Conservation (phyloP, 768 basidiomycete species). For the Sarcodon sp. region DNA sequence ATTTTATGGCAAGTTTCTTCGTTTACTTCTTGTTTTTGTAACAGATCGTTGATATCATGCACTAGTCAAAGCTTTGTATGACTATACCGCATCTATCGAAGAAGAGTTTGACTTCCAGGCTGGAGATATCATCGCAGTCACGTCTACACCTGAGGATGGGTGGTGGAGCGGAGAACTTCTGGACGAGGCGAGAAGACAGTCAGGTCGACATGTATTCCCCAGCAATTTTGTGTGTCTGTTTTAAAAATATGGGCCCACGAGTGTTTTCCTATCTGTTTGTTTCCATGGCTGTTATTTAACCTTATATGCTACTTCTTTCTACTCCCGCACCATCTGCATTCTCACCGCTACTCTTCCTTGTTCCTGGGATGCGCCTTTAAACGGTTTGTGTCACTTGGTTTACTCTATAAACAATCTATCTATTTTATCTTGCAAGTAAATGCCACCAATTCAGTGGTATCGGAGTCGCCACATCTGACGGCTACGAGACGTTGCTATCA, state of each 20-base stretch:
- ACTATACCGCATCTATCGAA: constrained; percentile 72
- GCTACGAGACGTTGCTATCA: too few relatives aligned
- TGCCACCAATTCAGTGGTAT: too few relatives aligned
- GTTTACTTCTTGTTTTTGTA: constrained; percentile 1
- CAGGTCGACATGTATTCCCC: constrained; percentile 71
- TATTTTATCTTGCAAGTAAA: too few relatives aligned
- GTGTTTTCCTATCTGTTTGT: too few relatives aligned
- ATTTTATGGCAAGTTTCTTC: constrained; percentile 63
- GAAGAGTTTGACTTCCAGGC: constrained; percentile 96
- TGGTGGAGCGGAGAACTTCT: constrained; percentile 93
- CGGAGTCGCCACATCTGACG: too few relatives aligned
- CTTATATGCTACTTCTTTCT: too few relatives aligned
- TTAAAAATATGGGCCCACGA: constrained; percentile 15
- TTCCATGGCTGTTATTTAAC: too few relatives aligned
- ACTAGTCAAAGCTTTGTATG: constrained; percentile 80
- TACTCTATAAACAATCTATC: too few relatives aligned
- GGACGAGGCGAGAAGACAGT: constrained; percentile 60
- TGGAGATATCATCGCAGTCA: constrained; percentile 93
- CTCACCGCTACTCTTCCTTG: too few relatives aligned
- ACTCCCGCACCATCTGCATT: too few relatives aligned
- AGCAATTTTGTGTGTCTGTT: constrained; percentile 83
- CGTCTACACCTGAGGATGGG: constrained; percentile 86
- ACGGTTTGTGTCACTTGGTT: too few relatives aligned
- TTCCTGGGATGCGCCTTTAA: too few relatives aligned
- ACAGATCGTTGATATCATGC: constrained; percentile 3